Base-by-base conservation (phyloP, 2,329 filamentous ascomycete genomes). In the Laburnicola sp. region DNA sequence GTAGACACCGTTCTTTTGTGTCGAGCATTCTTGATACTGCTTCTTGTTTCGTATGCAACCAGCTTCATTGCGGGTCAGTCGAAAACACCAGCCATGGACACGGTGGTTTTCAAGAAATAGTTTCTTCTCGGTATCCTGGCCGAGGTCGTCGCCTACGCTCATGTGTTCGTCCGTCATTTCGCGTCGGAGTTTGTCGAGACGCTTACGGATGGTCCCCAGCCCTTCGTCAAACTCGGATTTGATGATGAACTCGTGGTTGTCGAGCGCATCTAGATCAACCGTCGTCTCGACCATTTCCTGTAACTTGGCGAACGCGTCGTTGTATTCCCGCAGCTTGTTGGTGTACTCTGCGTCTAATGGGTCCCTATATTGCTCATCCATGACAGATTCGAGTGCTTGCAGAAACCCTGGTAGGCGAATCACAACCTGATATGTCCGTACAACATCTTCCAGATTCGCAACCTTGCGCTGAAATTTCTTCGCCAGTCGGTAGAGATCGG, bases 231-330 rank as follows among this genome's bases (percentile, higher is more conserved):
- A 99, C 68, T 99, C 94, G 0, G 95, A 89, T 75, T 97, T 99
- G 81, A 99, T 99, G 64, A 97, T 93, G 75, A 95, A 99, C 70
- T 99, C 94, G 68, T 99, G 94, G 60, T 94, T 91, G 65, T 99
- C 93, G 8, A 99, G 83, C 2, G 94, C 94, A 51, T 96, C 90
- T 0, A 99, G 83, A 66, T 99, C 94, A 10, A 99, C 92, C 0
- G 95, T 99, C 1, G 94, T 96, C 76, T 99, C 94, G 0, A 99
- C 94, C 91, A 99, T 97, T 70, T 99, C 94, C 66, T 93, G 89
- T 8, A 99, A 79, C 69, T 91, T 96, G 25, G 83, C 86, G 44
- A 99, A 81, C 65, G 86, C 89, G 65, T 91, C 86, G 4, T 86
- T 88, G 53, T 90, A 83, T 53, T 88, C 84, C 6, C 73, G 72